phyloP scores from a whole-genome alignment of 768 basidiomycete genomes.

The Pleurotus tuoliensis region DNA sequence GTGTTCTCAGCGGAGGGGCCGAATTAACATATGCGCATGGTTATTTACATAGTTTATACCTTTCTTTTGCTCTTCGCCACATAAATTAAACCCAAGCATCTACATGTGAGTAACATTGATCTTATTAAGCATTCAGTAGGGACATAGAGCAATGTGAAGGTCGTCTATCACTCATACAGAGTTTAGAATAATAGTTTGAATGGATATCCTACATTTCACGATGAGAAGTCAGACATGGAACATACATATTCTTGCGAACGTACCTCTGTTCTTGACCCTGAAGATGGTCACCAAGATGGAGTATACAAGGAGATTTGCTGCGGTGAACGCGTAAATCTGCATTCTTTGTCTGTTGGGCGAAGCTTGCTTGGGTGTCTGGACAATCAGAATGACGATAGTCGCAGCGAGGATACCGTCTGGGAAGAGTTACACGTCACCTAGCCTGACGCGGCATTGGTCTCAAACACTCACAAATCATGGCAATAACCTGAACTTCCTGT shows the following conservation, averaged over 20 bases:
- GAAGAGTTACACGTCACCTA: background rate
- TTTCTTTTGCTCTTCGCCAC: conserved; percentile 1
- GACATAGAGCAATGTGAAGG: background rate
- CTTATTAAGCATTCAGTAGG: background rate
- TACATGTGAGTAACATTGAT: background rate
- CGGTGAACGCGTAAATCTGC: conserved; percentile 89
- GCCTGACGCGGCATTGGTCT: conserved; percentile 26
- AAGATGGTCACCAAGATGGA: conserved; percentile 85
- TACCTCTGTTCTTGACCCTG: conserved; percentile 87
- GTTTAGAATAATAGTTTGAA: conserved; percentile 69
- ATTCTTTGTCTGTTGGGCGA: conserved; percentile 74
- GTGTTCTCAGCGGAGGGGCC: conserved; percentile 66
- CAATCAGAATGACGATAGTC: conserved; percentile 74
- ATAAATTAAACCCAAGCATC: background rate
- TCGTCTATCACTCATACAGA: background rate
- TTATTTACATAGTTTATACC: too few relatives aligned
- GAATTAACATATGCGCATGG: conserved; percentile 13
- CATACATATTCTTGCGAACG: conserved; percentile 15
- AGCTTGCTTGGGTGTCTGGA: conserved; percentile 75
- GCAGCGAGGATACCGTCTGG: conserved; percentile 83
- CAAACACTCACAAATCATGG: conserved; percentile 61
- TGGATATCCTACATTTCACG: conserved; percentile 56
- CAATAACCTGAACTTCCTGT: conserved; percentile 87
- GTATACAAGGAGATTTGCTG: conserved; percentile 78
- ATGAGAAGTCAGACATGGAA: conserved; percentile 1